These are phyloP conservation scores for Volvox africanus DNA, from an alignment of 139 green algal species.

Conservation along the genomic window DNA sequence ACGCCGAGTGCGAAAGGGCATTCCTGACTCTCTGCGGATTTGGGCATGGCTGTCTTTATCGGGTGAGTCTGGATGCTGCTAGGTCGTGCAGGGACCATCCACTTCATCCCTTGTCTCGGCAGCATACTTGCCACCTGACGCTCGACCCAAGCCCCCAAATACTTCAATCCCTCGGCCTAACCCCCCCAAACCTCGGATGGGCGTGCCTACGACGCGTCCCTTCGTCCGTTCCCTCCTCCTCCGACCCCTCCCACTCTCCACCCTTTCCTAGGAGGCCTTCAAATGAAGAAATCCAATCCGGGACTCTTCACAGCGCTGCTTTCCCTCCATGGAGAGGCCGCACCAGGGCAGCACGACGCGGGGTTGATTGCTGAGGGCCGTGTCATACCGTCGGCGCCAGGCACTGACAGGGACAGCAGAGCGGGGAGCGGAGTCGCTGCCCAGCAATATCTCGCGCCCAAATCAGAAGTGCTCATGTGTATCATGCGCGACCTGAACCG, in stretches of 20 bases:
- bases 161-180: no score
- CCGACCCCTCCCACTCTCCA: neutral
- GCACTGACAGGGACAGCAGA: no score
- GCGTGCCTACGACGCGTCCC: no score
- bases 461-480: slow-evolving; percentile 54
- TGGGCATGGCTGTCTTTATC: slow-evolving; percentile 79
- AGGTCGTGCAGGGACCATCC: no score
- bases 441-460: neutral
- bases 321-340: neutral
- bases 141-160: no score
- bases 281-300: slow-evolving; percentile 45
- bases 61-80: slow-evolving; percentile 51
- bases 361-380: no score
- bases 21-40: slow-evolving; percentile 73
- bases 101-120: no score
- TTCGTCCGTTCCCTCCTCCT: neutral
- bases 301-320: slow-evolving; percentile 45
- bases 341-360: no score
- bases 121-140: no score
- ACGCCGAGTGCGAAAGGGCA: slow-evolving; percentile 74
- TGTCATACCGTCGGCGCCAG: neutral
- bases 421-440: neutral
- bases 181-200: no score
- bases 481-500: slow-evolving; percentile 84
- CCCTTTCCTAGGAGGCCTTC: slow-evolving; percentile 38